Evolutionary conservation across 2,329 filamentous ascomycete species (phyloP).

Genomic region (Dothiorella sarmentorum): DNA sequence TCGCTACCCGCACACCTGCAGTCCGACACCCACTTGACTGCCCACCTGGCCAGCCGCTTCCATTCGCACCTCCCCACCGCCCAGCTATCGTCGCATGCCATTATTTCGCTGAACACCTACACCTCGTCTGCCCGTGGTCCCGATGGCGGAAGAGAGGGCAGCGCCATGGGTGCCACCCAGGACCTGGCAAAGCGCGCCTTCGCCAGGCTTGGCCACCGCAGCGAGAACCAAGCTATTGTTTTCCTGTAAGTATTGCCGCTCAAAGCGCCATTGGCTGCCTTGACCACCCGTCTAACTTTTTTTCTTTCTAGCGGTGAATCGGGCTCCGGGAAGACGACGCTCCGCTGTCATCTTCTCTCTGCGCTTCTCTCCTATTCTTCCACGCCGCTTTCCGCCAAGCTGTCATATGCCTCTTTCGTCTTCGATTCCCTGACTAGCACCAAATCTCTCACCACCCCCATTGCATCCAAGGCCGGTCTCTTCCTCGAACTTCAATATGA

Average conservation of each 20-base stretch:
- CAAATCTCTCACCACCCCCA: constrained; percentile 92
- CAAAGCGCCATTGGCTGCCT: not conserved
- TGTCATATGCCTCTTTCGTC: constrained; percentile 89
- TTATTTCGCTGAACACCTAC: constrained; percentile 93
- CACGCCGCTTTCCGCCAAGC: constrained; percentile 87
- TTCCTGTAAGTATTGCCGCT: constrained; percentile 70
- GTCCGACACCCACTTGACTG: constrained; percentile 74
- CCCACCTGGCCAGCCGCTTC: constrained; percentile 82
- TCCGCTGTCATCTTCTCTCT: constrained; percentile 83
- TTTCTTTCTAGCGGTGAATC: constrained; percentile 74
- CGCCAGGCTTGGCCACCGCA: constrained; percentile 77
- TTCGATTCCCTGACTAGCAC: constrained; percentile 97
- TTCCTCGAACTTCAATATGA: constrained; percentile 98
- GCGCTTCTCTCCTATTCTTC: constrained; percentile 84
- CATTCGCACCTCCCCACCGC: constrained; percentile 88
- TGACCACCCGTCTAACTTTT: constrained; percentile 25
- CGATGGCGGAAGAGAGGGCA: constrained; percentile 88
- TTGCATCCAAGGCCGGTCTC: constrained; percentile 89
- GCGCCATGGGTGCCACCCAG: constrained; percentile 87
- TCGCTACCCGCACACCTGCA: constrained; percentile 80
- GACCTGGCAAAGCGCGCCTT: constrained; percentile 86
- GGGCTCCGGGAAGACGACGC: constrained; percentile 90
- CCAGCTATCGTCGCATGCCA: constrained; percentile 81
- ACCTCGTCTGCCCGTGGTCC: constrained; percentile 82
- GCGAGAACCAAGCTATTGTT: constrained; percentile 88